Base-by-base conservation (phyloP, 2,329 filamentous ascomycete genomes). In the Botryotinia narcissicola region DNA sequence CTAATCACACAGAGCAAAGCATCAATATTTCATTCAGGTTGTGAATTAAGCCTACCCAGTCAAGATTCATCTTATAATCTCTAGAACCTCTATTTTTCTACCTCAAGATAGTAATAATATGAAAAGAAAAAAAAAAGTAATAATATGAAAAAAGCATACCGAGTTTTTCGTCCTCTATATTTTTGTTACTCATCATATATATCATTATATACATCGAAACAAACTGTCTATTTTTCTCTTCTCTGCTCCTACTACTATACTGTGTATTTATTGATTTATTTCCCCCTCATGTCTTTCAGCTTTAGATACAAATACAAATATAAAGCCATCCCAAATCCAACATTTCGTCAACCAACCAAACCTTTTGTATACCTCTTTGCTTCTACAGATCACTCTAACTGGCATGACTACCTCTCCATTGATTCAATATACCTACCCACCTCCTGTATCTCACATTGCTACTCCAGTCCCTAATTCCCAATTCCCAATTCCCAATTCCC, bases 151-250 rank as follows among this genome's bases (percentile, higher is more conserved):
- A n/a, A 25, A 51, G 2, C 3, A 51, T 14, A 12, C 25, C 25
- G 10, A 14, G 1, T 5, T 48, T 48, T 25, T 48, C 7, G 1
- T 22, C 9, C 22, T 25, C 4, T 1, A 25, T 25, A 0, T 51
- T 2, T n/a, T 1, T 5, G 10, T n/a, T n/a, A 12, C 25, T 10
- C 2, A n/a, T 14, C 4, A 51, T 5, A 1, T 12, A 48, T 4
- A 25, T 25, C 22, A 25, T 48, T 12, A 48, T 25, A 51, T 14
- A 14, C 25, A n/a, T 51, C 9, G 10, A 51, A n/a, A 22, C 48
- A 0, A n/a, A 14, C 4, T n/a, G 1, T 12, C 1, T 1, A n/a
- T n/a, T 51, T 51, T n/a, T 14, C 25, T 51, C 25, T n/a, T 51
- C 4, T 14, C 48, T 51, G 1, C 10, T 14, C 4, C 12, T 51